Base-by-base conservation (phyloP, 2,329 filamentous ascomycete genomes). In the Lachnellula arida region DNA sequence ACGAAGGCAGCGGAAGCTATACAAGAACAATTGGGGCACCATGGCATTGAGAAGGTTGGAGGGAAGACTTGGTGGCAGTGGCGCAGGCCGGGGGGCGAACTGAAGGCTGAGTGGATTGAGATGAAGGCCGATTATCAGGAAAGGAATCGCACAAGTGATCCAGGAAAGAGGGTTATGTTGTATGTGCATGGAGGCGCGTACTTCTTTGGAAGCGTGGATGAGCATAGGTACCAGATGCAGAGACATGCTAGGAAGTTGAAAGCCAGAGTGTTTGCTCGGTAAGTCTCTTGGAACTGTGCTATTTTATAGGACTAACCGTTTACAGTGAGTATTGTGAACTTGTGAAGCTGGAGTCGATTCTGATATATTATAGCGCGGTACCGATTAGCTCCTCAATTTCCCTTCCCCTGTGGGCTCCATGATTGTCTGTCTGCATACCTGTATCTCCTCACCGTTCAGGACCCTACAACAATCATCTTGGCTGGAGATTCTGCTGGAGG, bases 181-280 rank as follows among this genome's bases (percentile, higher is more conserved):
- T 97, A 97, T 72, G 79, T 97, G 22, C 94, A 97, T 68, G 94
- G 94, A 14, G 93, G 93, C 6, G 93, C 89, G 19, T 97, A 96
- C 73, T 99, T 87, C 74, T 97, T 99, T 70, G 93, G 94, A 14
- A 95, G 91, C 65, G 87, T 97, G 39, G 92, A 97, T 68, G 92
- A 96, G 72, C 94, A 97, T 75, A 86, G 94, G n/a, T 97, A 97
- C 74, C 93, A 97, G 78, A 85, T 99, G 79, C 94, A 99, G 73
- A 82, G 93, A 49, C 92, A 97, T 78, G 94, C 94, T 28, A 82
- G 94, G 53, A 97, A 97, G 74, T 79, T 99, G 58, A 91, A 94
- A 72, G 93, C 91, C 17, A 81, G 91, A 54, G 88, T 97, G 7
- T 85, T 97, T 71, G 91, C 93, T 23, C 88, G 74, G 74, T 75